phyloP scores from a whole-genome alignment of 2,329 filamentous ascomycete genomes.

The Exophiala oligosperma region DNA sequence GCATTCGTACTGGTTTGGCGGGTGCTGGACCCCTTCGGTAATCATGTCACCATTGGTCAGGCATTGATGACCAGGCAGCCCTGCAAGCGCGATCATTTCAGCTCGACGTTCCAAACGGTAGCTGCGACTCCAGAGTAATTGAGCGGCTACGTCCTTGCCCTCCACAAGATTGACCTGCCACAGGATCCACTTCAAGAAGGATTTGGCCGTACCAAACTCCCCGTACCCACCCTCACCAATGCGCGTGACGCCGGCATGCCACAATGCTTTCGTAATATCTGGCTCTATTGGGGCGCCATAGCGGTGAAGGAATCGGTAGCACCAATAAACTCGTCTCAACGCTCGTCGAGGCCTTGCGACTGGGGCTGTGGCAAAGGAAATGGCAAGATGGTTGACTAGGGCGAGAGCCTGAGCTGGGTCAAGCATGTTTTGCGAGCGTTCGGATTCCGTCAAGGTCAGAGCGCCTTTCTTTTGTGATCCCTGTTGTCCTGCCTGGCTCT shows the following conservation, averaged over 20 bases:
- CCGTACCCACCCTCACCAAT: slow-evolving; percentile 45
- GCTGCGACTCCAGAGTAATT: slow-evolving; percentile 16
- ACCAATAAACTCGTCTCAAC: slow-evolving; percentile 48
- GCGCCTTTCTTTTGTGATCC: neutral
- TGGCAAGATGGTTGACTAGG: slow-evolving; percentile 19
- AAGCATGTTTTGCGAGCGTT: too few relatives aligned
- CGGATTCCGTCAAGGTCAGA: neutral
- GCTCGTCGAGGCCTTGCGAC: slow-evolving; percentile 37
- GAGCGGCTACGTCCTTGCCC: slow-evolving; percentile 40
- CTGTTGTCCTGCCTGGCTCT: neutral
- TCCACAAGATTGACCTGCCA: slow-evolving; percentile 45
- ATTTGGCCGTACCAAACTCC: slow-evolving; percentile 34
- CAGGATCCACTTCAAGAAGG: slow-evolving; percentile 46
- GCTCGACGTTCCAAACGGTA: slow-evolving; percentile 9
- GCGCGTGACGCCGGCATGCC: slow-evolving; percentile 50
- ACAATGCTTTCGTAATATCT: slow-evolving; percentile 49
- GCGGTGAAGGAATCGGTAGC: slow-evolving; percentile 46
- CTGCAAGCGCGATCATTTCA: slow-evolving; percentile 3
- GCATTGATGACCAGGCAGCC: neutral
- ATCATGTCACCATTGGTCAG: neutral
- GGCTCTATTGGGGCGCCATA: slow-evolving; percentile 45
- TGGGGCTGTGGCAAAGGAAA: slow-evolving; percentile 19
- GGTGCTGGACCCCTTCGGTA: neutral
- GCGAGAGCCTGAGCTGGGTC: slow-evolving; percentile 13
- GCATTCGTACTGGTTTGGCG: too few relatives aligned